These are phyloP conservation scores for Ustilago trichophora DNA, from an alignment of 1,284 basidiomycete species.

Conservation along the genomic window DNA sequence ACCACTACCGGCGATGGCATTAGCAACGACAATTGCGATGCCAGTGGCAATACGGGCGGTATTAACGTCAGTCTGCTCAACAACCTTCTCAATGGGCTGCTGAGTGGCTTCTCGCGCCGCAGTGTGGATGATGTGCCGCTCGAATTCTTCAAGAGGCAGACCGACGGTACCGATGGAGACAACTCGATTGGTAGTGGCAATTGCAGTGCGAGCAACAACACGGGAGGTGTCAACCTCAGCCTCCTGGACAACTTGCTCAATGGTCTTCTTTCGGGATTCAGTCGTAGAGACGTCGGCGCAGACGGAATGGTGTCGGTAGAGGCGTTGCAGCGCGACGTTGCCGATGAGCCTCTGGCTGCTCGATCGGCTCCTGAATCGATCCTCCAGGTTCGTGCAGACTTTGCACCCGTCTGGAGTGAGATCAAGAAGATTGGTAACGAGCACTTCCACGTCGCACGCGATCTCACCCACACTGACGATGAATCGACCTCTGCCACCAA, in stretches of 20 bases:
- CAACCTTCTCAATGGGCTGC: constrained; percentile 51
- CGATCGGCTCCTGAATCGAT: constrained; percentile 5
- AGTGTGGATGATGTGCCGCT: constrained; percentile 16
- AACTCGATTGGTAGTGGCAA: constrained; percentile 25
- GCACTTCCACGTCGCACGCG: constrained; percentile 31
- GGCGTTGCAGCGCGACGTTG: constrained; percentile 20
- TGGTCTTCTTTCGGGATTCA: constrained; percentile 38
- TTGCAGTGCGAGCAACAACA: constrained; percentile 39
- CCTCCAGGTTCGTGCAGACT: constrained; percentile 43
- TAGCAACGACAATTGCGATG: constrained; percentile 37
- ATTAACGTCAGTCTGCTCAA: constrained; percentile 51
- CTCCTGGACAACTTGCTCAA: constrained; percentile 52
- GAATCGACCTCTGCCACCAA: constrained; percentile 8
- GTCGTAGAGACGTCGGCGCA: constrained; percentile 20
- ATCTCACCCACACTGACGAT: constrained; percentile 5
- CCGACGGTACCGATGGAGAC: constrained; percentile 8
- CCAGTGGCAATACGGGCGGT: constrained; percentile 39
- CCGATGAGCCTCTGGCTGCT: constrained; percentile 1
- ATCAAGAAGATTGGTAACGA: constrained; percentile 50
- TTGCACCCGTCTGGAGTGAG: constrained; percentile 50
- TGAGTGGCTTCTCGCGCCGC: constrained; percentile 28
- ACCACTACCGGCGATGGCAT: constrained; percentile 2
- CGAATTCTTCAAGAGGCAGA: constrained; percentile 34
- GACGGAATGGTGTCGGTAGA: constrained; percentile 15
- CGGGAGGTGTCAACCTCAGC: constrained; percentile 45